Evolutionary conservation across 2,329 filamentous ascomycete species (phyloP).

Genomic region (Diaporthe sp.): DNA sequence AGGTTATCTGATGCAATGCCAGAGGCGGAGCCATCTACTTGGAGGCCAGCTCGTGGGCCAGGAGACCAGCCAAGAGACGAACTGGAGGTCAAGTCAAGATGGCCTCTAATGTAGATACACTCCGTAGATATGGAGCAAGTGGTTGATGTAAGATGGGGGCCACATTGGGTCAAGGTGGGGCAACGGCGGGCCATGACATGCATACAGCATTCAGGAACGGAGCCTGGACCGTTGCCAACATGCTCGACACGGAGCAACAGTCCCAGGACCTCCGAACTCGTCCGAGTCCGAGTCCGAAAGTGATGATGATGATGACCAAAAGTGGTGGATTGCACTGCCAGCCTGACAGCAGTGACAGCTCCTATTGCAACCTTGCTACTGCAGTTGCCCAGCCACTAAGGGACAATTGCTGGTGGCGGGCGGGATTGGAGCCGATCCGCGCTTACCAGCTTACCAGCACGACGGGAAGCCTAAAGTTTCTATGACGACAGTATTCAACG

Average conservation of each 20-base stretch:
- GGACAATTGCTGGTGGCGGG: neutral
- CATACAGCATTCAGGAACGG: neutral
- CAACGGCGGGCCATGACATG: neutral
- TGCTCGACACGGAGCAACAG: slow-evolving; percentile 4
- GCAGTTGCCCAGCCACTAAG: slow-evolving; percentile 13
- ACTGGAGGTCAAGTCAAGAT: neutral
- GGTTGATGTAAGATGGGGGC: neutral
- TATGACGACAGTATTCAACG: slow-evolving; percentile 16
- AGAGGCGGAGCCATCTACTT: neutral
- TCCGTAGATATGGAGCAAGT: neutral
- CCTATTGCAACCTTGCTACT: neutral
- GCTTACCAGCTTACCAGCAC: slow-evolving; percentile 11
- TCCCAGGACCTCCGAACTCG: neutral
- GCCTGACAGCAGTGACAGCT: neutral
- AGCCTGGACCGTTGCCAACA: neutral
- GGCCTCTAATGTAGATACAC: neutral
- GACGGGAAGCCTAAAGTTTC: slow-evolving; percentile 10
- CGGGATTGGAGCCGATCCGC: slow-evolving; percentile 4
- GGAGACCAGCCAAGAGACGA: slow-evolving; percentile 13
- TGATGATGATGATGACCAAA: neutral
- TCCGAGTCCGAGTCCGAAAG: slow-evolving; percentile 24
- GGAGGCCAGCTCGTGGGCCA: neutral
- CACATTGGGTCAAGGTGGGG: neutral
- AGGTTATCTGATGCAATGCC: neutral
- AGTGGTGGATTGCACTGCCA: neutral